Evolutionary conservation across 1,284 basidiomycete species (phyloP).

Genomic region (Apiotrichum mycotoxinovorans): DNA sequence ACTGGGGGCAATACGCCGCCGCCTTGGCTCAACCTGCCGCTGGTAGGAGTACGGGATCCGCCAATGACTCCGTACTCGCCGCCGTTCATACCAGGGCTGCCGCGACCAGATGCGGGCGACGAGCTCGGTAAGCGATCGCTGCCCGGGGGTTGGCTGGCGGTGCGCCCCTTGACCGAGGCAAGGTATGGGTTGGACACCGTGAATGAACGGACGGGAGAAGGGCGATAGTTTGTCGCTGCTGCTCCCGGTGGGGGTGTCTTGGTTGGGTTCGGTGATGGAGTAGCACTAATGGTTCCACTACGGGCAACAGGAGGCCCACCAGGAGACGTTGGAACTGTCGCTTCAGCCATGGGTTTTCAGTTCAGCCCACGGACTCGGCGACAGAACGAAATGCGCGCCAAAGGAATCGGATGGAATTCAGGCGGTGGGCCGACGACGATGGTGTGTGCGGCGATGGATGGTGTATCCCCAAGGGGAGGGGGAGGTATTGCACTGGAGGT

Average conservation of each 20-base stretch:
- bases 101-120: constrained; percentile 34
- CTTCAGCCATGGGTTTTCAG: constrained; percentile 12
- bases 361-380: constrained; percentile 1
- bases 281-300: neutral
- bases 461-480: too few relatives aligned
- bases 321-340: constrained; percentile 4
- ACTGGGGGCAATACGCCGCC: constrained; percentile 6
- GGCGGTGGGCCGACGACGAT: neutral
- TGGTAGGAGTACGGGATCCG: constrained; percentile 34
- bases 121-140: constrained; percentile 37
- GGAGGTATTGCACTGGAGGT: too few relatives aligned
- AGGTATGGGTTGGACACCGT: constrained; percentile 24
- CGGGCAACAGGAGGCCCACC: neutral
- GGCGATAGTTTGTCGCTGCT: constrained; percentile 2
- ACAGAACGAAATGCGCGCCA: too few relatives aligned
- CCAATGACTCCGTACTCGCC: constrained; percentile 44
- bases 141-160: constrained; percentile 38
- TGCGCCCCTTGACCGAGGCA: constrained; percentile 30
- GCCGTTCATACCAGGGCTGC: constrained; percentile 27
- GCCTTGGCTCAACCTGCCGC: constrained; percentile 10
- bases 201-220: constrained; percentile 20
- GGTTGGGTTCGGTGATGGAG: neutral
- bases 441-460: neutral
- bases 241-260: constrained; percentile 7
- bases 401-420: neutral